Conservation (phyloP, 306 rosid species). For the Hippophae rhamnoides region DNA sequence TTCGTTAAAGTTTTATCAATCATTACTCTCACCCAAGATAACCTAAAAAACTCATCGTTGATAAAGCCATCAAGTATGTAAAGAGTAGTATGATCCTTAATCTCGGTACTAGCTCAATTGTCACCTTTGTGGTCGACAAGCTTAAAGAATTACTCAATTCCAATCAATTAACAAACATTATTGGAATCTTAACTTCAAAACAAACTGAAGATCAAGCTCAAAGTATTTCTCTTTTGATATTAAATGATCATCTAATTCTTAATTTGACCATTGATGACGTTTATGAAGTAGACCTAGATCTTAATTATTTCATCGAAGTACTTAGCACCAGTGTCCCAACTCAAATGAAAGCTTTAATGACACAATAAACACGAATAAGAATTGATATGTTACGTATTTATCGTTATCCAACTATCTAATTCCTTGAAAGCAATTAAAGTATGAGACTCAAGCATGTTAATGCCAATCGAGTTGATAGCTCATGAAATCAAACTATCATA, state of each 20-base stretch:
- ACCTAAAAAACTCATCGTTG: conserved; percentile 73
- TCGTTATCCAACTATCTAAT: neutral
- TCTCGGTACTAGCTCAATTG: conserved; percentile 86
- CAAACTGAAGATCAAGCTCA: conserved; percentile 84
- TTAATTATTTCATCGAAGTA: conserved; percentile 16
- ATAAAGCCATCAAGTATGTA: conserved; percentile 68
- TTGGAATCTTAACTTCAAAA: conserved; percentile 70
- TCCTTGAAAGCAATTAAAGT: conserved; percentile 39
- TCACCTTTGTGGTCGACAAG: conserved; percentile 76
- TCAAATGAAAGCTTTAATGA: neutral
- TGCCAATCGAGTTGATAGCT: conserved; percentile 50
- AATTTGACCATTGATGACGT: conserved; percentile 82
- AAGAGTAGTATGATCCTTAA: conserved; percentile 78
- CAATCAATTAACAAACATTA: conserved; percentile 44
- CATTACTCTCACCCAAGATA: conserved; percentile 60
- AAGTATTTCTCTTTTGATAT: conserved; percentile 62
- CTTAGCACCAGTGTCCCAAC: neutral
- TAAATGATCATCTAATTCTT: conserved; percentile 55
- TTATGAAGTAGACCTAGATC: conserved; percentile 67
- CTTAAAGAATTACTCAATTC: conserved; percentile 52
- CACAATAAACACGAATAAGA: neutral
- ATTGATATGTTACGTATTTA: conserved; percentile 29
- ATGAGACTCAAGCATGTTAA: conserved; percentile 45
- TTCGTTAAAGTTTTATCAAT: conserved; percentile 44
- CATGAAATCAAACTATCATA: conserved; percentile 56